Evolutionary conservation across 805 yeast genomes (phyloP).

Genomic region (Candida schatavii): DNA sequence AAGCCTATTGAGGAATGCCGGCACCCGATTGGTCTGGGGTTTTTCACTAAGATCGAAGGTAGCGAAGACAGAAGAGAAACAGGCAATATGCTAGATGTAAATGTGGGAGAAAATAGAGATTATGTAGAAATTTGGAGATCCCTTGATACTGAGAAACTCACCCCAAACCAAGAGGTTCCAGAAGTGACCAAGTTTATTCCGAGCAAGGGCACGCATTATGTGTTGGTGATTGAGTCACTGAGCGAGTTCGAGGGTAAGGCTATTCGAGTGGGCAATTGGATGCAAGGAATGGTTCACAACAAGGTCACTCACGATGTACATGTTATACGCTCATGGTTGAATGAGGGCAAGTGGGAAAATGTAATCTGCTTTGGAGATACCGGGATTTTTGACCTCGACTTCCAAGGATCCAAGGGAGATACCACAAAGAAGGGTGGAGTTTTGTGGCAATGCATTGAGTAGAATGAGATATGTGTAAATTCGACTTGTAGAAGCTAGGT

Average conservation of each 20-base stretch:
- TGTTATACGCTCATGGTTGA: slow-evolving; percentile 22
- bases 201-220: slow-evolving; percentile 6
- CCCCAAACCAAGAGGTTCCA: slow-evolving; percentile 26
- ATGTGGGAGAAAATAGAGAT: slow-evolving; percentile 36
- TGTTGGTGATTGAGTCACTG: slow-evolving; percentile 19
- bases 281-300: slow-evolving; percentile 45
- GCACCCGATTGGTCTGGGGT: slow-evolving; percentile 44
- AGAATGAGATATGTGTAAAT: slow-evolving; percentile 17
- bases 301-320: slow-evolving; percentile 22
- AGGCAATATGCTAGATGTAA: slow-evolving; percentile 48
- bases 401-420: slow-evolving; percentile 14
- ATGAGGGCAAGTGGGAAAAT: slow-evolving; percentile 19
- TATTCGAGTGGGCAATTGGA: slow-evolving; percentile 50
- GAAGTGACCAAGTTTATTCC: slow-evolving; percentile 12
- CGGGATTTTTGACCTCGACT: slow-evolving; percentile 21
- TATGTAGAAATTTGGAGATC: slow-evolving; percentile 58
- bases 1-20: slow-evolving; percentile 26
- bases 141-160: slow-evolving; percentile 35
- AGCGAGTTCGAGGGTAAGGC: slow-evolving; percentile 39
- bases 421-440: slow-evolving; percentile 5
- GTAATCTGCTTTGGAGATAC: slow-evolving; percentile 26
- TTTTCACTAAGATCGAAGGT: slow-evolving; percentile 35
- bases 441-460: slow-evolving; percentile 15
- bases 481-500: too few species aligned
- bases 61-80: slow-evolving; percentile 47